Base-by-base conservation (phyloP, 495 filamentous ascomycete species). In the Penicillium coprophilum region DNA sequence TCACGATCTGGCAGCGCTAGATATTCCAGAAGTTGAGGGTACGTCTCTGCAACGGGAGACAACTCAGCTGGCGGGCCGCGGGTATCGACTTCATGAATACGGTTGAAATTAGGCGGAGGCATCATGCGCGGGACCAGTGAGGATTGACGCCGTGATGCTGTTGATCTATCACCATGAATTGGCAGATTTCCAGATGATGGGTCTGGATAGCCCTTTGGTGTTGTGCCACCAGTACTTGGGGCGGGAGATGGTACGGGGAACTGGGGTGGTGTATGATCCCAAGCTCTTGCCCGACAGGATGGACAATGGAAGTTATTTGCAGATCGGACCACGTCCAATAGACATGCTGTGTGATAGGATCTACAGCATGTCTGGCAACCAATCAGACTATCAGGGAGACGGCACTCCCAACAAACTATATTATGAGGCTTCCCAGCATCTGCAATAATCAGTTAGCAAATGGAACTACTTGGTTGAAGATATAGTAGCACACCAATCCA, bases 321-420 rank as follows among this genome's bases (percentile, higher is more conserved):
- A 12, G 36, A 54, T 21, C 51, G 51, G 15, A 54, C 51, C 13
- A 54, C 39, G 31, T 46, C 32, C 21, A 59, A 20, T 21, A 74
- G 44, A 39, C 71, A 74, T n/a, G 57, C 51, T 39, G 49, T 48
- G 52, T 74, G 71, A 49, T 72, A 72, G 15, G 71, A 66, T 56
- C 71, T 64, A 55, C 68, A 71, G 57, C 71, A 74, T 2, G 68
- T 70, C 40, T 58, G 57, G 54, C 71, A 74, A 6, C 43, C 49
- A 28, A 72, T 60, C 28, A 74, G 28, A 32, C 64, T 56, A 28
- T 64, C 61, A 4, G 71, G 70, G 12, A 59, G 61, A 9, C 61
- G 60, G 53, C 70, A 74, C 20, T 50, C 50, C 1, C 62, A 71
- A 49, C 71, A 74, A 23, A 74, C 64, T 20, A 71, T 44, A 57